Conservation (phyloP, 108 stramenopile genomes). For the Schizochytrium sp. region DNA sequence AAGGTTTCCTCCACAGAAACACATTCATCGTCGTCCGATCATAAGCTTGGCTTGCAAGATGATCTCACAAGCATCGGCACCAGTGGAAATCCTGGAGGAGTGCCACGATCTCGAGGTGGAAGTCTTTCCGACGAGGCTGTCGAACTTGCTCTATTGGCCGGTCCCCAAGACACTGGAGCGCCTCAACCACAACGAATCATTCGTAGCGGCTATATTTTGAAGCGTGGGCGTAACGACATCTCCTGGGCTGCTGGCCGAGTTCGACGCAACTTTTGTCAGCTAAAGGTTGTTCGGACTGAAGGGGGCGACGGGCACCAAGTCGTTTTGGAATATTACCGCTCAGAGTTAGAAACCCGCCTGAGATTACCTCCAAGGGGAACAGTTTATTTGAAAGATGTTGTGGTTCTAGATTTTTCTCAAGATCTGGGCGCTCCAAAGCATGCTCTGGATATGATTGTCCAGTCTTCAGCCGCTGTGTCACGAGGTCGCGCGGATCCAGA, state of each 20-base stretch:
- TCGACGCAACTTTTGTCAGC: slow-evolving; percentile 27
- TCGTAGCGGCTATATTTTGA: neutral
- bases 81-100: too few relatives aligned
- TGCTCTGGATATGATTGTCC: slow-evolving; percentile 42
- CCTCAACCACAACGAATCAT: neutral
- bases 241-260: slow-evolving; percentile 47
- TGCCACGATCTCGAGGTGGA: too few relatives aligned
- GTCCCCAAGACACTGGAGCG: neutral
- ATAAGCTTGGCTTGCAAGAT: too few relatives aligned
- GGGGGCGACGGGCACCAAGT: neutral
- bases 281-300: neutral
- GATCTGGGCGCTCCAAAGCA: slow-evolving; percentile 24
- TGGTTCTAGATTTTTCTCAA: neutral
- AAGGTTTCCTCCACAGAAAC: too few relatives aligned
- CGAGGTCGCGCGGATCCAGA: neutral
- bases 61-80: too few relatives aligned
- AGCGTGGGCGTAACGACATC: slow-evolving; percentile 43
- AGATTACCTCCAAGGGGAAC: slow-evolving; percentile 36
- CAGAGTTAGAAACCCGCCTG: slow-evolving; percentile 38
- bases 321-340: slow-evolving; percentile 37
- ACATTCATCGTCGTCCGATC: too few relatives aligned
- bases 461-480: neutral
- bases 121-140: neutral
- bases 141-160: neutral
- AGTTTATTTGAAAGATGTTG: slow-evolving; percentile 9